Evolutionary conservation across 345 rosid genomes (phyloP).

Genomic region (Dipteronia sinensis): DNA sequence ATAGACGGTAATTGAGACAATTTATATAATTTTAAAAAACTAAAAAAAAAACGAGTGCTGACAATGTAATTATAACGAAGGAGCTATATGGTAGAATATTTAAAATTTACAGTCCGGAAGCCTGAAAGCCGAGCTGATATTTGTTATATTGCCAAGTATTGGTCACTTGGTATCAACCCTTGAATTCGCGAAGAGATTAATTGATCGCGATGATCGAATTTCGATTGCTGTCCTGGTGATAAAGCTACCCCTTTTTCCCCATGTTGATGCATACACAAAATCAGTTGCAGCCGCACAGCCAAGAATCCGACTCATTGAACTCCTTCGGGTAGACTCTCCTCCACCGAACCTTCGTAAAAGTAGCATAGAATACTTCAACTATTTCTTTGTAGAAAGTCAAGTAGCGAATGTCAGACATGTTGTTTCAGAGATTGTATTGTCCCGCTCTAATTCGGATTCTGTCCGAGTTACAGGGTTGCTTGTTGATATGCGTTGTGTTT

Average conservation of each 20-base stretch:
- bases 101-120: no score
- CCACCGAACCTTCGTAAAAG: conserved; percentile 10
- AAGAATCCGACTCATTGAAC: conserved; percentile 33
- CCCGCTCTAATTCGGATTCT: no score
- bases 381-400: no score
- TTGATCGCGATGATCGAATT: conserved; percentile 38
- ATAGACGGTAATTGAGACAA: no score
- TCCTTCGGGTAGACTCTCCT: conserved; percentile 36
- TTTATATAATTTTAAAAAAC: no score
- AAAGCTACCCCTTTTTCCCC: background rate
- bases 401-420: no score
- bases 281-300: conserved; percentile 25
- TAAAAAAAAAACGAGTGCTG: no score
- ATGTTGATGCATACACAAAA: conserved; percentile 12
- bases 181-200: conserved; percentile 50
- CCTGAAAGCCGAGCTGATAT: conserved; percentile 34
- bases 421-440: no score
- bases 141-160: conserved; percentile 30
- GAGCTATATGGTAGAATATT: no score
- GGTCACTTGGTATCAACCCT: conserved; percentile 53
- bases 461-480: conserved; percentile 41
- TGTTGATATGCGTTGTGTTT: conserved; percentile 46
- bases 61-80: no score
- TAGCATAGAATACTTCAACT: conserved; percentile 19
- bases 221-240: conserved; percentile 31